Percentiles rank a stretch among this genome's conserved stretches.
phyloP scores from a whole-genome alignment of 768 basidiomycete species.

The Pulveroboletus frians region DNA sequence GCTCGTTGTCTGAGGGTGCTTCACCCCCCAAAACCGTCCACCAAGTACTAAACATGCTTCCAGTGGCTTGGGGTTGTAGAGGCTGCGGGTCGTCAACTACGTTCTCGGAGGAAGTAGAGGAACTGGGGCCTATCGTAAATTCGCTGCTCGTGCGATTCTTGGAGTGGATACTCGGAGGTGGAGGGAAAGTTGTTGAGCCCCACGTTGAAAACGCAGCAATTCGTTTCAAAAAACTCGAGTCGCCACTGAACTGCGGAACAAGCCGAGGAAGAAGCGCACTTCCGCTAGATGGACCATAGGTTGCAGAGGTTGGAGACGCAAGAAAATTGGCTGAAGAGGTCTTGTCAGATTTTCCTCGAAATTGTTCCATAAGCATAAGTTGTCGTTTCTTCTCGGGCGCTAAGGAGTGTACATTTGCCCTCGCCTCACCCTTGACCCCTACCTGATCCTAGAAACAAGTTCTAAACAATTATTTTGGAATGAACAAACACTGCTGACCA shows the following conservation, averaged over 20 bases:
- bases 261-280: slow-evolving; percentile 57
- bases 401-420: slow-evolving; percentile 57
- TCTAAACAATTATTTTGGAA: slow-evolving; percentile 5
- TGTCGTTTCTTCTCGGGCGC: slow-evolving; percentile 60
- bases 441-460: slow-evolving; percentile 54
- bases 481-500: slow-evolving; percentile 42
- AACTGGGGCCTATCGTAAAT: slow-evolving; percentile 25
- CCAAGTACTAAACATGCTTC: slow-evolving; percentile 72
- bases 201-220: slow-evolving; percentile 59
- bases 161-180: slow-evolving; percentile 28
- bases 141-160: slow-evolving; percentile 37
- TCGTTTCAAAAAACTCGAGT: slow-evolving; percentile 59
- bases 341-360: slow-evolving; percentile 35
- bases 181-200: slow-evolving; percentile 38
- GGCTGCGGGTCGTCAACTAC: slow-evolving; percentile 28
- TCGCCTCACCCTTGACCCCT: slow-evolving; percentile 66
- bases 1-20: slow-evolving; percentile 32
- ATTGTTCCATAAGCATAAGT: slow-evolving; percentile 60
- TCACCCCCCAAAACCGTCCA: slow-evolving; percentile 67
- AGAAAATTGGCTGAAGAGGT: slow-evolving; percentile 25
- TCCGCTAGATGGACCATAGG: slow-evolving; percentile 56
- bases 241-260: slow-evolving; percentile 73
- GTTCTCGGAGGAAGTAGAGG: slow-evolving; percentile 27
- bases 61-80: slow-evolving; percentile 63
- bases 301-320: slow-evolving; percentile 35